phyloP scores from a whole-genome alignment of 1,284 basidiomycete genomes.

The Ustilago nuda region DNA sequence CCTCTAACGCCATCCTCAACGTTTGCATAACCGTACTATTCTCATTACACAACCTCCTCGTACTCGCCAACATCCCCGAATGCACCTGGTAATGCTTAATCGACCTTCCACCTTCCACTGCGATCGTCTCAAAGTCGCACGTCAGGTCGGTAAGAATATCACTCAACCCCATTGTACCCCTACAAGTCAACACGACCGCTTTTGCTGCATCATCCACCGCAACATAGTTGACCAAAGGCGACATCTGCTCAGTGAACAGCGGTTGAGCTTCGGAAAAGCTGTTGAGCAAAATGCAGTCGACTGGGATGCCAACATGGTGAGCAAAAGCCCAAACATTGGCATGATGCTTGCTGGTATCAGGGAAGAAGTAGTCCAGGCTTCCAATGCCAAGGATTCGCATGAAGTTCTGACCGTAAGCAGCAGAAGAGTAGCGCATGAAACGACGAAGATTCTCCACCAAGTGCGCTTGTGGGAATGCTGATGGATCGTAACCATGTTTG shows the following conservation, averaged over 20 bases:
- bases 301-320: constrained; percentile 71
- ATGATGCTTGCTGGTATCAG: constrained; percentile 71
- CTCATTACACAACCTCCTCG: constrained; percentile 69
- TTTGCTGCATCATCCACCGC: constrained; percentile 71
- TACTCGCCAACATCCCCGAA: constrained; percentile 72
- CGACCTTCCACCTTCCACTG: constrained; percentile 70
- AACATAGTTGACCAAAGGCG: constrained; percentile 72
- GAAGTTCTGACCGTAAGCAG: constrained; percentile 68
- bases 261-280: constrained; percentile 70
- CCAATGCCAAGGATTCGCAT: constrained; percentile 72
- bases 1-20: constrained; percentile 69
- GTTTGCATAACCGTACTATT: constrained; percentile 71
- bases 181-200: constrained; percentile 72
- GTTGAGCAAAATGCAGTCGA: constrained; percentile 72
- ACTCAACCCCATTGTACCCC: constrained; percentile 72
- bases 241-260: constrained; percentile 64
- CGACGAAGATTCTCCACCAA: constrained; percentile 71
- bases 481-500: constrained; percentile 22
- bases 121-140: constrained; percentile 71
- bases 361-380: constrained; percentile 71
- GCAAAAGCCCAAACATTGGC: constrained; percentile 71
- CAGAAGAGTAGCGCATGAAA: constrained; percentile 71
- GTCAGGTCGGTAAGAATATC: constrained; percentile 73
- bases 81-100: constrained; percentile 71
- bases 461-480: constrained; percentile 70